These are phyloP conservation scores for Acanthamoeba triangularis DNA, from an alignment of 208 protist genomes.

Conservation along the genomic window DNA sequence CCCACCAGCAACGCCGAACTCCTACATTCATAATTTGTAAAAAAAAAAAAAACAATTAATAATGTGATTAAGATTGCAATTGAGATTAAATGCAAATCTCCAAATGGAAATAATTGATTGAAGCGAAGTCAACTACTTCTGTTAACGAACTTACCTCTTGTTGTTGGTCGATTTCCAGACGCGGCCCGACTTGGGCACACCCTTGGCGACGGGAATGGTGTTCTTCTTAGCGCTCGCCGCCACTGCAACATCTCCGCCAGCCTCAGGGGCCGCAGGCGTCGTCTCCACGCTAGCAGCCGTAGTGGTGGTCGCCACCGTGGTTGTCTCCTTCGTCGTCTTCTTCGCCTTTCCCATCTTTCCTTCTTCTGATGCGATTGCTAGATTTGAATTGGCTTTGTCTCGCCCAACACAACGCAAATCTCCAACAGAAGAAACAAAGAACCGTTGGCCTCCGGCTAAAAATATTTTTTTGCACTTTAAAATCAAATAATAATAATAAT, in stretches of 20 bases:
- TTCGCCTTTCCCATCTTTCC: background rate
- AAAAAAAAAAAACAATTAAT: too few species aligned
- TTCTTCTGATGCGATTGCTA: background rate
- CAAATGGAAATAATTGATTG: too few species aligned
- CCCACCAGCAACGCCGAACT: slow-evolving; percentile 19
- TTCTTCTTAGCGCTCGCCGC: background rate
- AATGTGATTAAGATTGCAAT: too few species aligned
- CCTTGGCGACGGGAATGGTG: slow-evolving; percentile 54
- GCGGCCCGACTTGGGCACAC: slow-evolving; percentile 7
- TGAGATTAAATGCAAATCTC: background rate
- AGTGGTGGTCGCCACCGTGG: background rate
- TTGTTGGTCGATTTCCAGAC: slow-evolving; percentile 32
- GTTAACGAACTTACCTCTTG: too few species aligned
- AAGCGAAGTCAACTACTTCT: too few species aligned
- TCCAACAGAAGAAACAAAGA: too few species aligned
- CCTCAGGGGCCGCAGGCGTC: background rate
- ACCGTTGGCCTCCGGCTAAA: too few species aligned
- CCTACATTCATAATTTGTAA: background rate
- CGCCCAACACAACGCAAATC: background rate
- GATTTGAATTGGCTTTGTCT: background rate
- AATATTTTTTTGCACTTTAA: too few species aligned
- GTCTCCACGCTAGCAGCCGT: background rate
- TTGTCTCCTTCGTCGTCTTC: background rate
- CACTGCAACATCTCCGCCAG: background rate
- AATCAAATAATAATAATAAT: too few species aligned